Percentiles rank a stretch among this genome's conserved stretches.
phyloP scores from a whole-genome alignment of 192 early-diverging fungal species.

The Chytriomyces hyalinus region DNA sequence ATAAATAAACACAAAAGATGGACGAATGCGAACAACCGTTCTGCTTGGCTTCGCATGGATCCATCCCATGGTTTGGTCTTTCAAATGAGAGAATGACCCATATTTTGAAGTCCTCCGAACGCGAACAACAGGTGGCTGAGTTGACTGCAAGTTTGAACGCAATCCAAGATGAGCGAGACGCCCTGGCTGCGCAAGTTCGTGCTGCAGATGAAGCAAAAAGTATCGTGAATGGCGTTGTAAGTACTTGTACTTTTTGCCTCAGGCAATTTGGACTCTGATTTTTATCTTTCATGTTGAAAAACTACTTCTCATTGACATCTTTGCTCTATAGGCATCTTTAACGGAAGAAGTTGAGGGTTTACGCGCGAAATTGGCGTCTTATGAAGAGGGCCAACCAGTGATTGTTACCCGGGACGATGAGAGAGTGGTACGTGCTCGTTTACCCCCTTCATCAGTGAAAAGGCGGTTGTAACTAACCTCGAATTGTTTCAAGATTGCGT shows the following conservation, averaged over 20 bases:
- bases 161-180: neutral
- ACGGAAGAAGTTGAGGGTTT: neutral
- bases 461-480: neutral
- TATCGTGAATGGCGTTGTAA: slow-evolving; percentile 1
- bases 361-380: neutral
- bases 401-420: neutral
- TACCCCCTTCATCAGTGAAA: neutral
- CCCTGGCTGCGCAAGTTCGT: neutral
- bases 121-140: neutral
- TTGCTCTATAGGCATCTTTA: neutral
- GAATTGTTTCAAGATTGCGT: neutral
- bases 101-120: neutral
- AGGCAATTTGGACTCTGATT: too few species aligned
- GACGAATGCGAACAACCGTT: too few species aligned
- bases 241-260: neutral
- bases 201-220: neutral
- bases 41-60: too few species aligned
- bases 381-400: neutral
- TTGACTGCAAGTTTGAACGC: neutral
- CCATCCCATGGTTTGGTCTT: too few species aligned
- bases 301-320: neutral
- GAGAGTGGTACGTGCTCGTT: neutral
- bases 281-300: too few species aligned
- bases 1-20: too few species aligned
- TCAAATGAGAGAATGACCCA: too few species aligned